Conservation (phyloP, 805 yeast genomes). For the Naumovozyma castellii region DNA sequence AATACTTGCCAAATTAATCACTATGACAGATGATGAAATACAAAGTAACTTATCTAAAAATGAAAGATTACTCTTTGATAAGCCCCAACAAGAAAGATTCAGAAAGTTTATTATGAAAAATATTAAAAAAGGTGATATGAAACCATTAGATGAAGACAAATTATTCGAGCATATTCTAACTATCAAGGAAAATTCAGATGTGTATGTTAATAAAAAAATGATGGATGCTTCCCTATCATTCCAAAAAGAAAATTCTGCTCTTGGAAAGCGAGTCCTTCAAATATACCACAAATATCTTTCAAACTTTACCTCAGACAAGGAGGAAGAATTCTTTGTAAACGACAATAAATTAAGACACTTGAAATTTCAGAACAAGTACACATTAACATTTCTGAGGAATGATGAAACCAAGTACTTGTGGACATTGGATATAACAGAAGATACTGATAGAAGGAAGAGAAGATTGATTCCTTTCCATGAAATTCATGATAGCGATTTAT, state of each 20-base stretch:
- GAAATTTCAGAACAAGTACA: constrained; percentile 39
- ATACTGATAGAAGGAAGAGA: constrained; percentile 56
- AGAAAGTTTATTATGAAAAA: not conserved
- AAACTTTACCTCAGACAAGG: constrained; percentile 54
- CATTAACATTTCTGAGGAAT: constrained; percentile 28
- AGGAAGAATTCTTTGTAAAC: constrained; percentile 28
- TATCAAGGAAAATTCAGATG: not conserved
- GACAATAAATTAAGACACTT: constrained; percentile 42
- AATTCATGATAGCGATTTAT: constrained; percentile 1
- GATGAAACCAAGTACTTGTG: constrained; percentile 21
- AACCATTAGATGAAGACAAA: not conserved
- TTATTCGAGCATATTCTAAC: not conserved
- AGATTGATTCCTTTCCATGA: constrained; percentile 43
- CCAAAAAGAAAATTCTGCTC: constrained; percentile 29
- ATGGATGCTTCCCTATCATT: constrained; percentile 6
- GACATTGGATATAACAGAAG: constrained; percentile 60
- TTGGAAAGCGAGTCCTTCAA: constrained; percentile 32
- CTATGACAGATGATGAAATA: not conserved
- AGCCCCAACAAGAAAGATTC: not conserved
- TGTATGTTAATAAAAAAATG: not conserved
- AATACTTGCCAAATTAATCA: not conserved
- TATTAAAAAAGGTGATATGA: not conserved
- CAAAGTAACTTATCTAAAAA: not conserved
- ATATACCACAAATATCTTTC: constrained; percentile 42
- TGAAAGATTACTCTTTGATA: not conserved